These are phyloP conservation scores for Pseudonitzschia multiseries DNA, from an alignment of 108 stramenopile genomes.

Conservation along the genomic window DNA sequence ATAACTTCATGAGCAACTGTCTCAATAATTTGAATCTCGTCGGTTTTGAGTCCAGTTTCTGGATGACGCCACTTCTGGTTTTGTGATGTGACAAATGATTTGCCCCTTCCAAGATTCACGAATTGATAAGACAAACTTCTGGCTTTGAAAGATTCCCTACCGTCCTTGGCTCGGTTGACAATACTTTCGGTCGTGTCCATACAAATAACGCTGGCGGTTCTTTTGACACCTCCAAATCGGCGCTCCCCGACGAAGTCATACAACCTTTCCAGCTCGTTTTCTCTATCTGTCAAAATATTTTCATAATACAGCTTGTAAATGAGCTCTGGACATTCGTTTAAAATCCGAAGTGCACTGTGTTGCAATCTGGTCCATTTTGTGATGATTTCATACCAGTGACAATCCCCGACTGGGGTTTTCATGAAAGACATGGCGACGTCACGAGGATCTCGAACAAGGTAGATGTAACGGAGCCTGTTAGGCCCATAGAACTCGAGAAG, in stretches of 20 bases:
- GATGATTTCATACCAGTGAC: conserved; percentile 33
- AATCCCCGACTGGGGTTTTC: conserved; percentile 47
- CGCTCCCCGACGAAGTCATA: conserved; percentile 40
- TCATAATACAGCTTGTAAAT: conserved; percentile 30
- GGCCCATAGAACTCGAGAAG: conserved; percentile 39
- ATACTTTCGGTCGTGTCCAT: conserved; percentile 18
- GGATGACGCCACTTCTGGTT: conserved; percentile 24
- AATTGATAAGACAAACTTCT: conserved; percentile 34
- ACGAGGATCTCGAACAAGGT: conserved; percentile 44
- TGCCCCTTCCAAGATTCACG: conserved; percentile 29
- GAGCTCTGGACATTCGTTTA: conserved; percentile 25
- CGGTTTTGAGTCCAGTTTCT: conserved; percentile 16
- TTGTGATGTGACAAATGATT: conserved; percentile 21
- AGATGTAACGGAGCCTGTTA: conserved; percentile 38
- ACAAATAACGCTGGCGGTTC: conserved; percentile 28
- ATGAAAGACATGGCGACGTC: conserved; percentile 42
- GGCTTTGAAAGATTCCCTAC: conserved; percentile 30
- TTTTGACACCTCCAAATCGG: conserved; percentile 17
- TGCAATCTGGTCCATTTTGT: conserved; percentile 46
- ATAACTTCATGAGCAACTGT: conserved; percentile 31
- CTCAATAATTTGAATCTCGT: conserved; percentile 30
- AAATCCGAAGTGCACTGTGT: conserved; percentile 19
- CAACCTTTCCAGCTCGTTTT: conserved; percentile 9
- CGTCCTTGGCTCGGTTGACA: conserved; percentile 23
- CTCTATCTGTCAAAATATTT: conserved; percentile 26